A percentile compares a stretch with the other conserved stretches of the same genome.
Conservation (phyloP, 441 rosid species). For the Populus trichocarpa region DNA sequence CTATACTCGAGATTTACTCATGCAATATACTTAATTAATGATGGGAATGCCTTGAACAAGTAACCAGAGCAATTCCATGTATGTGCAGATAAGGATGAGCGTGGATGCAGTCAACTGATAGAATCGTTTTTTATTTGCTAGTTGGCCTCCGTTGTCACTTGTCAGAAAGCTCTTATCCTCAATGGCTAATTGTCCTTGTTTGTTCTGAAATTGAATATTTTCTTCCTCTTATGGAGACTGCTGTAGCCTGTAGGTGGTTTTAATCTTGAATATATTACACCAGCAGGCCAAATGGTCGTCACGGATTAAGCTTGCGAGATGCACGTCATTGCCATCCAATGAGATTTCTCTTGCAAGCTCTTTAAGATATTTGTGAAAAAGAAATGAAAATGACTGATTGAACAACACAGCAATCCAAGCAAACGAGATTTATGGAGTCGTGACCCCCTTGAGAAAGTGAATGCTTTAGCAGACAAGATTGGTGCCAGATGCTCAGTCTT, state of each 20-base stretch:
- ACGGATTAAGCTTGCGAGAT: neutral
- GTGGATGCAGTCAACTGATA: neutral
- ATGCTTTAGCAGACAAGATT: neutral
- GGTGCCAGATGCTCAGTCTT: neutral
- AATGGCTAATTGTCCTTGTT: neutral
- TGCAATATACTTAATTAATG: neutral
- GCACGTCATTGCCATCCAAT: neutral
- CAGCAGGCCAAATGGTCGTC: too few relatives aligned
- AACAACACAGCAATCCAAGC: conserved; percentile 20
- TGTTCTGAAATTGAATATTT: neutral
- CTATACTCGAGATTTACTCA: too few relatives aligned
- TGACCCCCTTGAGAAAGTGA: conserved; percentile 18
- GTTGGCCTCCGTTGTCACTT: too few relatives aligned
- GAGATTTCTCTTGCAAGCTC: neutral
- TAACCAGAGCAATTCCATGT: neutral
- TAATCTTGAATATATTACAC: too few relatives aligned
- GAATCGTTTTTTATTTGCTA: too few relatives aligned
- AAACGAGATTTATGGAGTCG: conserved; percentile 23
- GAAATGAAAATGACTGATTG: conserved; percentile 22
- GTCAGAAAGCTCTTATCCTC: neutral
- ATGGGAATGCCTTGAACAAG: neutral
- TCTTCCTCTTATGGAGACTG: neutral
- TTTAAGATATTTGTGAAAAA: conserved; percentile 20
- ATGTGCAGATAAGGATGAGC: neutral
- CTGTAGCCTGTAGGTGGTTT: neutral